These are phyloP conservation scores for Malbranchea cinnamomea DNA, from an alignment of 2,329 filamentous ascomycete species.

Conservation along the genomic window DNA sequence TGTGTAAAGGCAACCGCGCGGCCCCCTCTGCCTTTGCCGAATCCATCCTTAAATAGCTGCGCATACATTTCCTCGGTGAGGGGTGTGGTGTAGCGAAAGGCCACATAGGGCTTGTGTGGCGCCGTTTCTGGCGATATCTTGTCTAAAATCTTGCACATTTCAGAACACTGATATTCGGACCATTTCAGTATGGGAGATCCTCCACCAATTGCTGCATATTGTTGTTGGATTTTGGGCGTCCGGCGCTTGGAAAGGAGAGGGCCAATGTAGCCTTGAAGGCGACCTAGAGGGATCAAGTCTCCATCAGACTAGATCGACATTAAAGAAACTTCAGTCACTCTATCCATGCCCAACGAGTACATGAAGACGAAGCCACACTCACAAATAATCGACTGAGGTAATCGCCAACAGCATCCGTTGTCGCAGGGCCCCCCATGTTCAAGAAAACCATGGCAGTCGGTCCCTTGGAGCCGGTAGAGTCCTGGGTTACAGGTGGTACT, in stretches of 20 bases:
- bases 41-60: slow-evolving; percentile 69
- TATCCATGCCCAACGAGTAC: too few relatives aligned
- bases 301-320: slow-evolving; percentile 53
- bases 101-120: slow-evolving; percentile 93
- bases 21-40: slow-evolving; percentile 78
- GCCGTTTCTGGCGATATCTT: slow-evolving; percentile 81
- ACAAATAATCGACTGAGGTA: slow-evolving; percentile 90
- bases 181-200: slow-evolving; percentile 97
- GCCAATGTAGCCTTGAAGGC: slow-evolving; percentile 78
- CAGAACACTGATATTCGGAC: slow-evolving; percentile 83
- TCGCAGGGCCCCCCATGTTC: slow-evolving; percentile 96
- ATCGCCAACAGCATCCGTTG: slow-evolving; percentile 70
- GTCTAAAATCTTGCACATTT: slow-evolving; percentile 97
- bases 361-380: slow-evolving; percentile 23
- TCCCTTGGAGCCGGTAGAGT: slow-evolving; percentile 54
- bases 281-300: slow-evolving; percentile 89
- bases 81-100: slow-evolving; percentile 87
- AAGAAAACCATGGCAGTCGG: slow-evolving; percentile 97
- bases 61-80: slow-evolving; percentile 90
- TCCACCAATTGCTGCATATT: slow-evolving; percentile 88
- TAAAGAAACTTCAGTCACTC: slow-evolving; percentile 5
- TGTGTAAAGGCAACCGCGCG: slow-evolving; percentile 94
- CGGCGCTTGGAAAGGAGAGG: slow-evolving; percentile 71
- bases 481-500: slow-evolving; percentile 65
- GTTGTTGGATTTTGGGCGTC: slow-evolving; percentile 92